Conservation (phyloP, 2,329 filamentous ascomycete genomes). For the Drechslerella coelobrocha region DNA sequence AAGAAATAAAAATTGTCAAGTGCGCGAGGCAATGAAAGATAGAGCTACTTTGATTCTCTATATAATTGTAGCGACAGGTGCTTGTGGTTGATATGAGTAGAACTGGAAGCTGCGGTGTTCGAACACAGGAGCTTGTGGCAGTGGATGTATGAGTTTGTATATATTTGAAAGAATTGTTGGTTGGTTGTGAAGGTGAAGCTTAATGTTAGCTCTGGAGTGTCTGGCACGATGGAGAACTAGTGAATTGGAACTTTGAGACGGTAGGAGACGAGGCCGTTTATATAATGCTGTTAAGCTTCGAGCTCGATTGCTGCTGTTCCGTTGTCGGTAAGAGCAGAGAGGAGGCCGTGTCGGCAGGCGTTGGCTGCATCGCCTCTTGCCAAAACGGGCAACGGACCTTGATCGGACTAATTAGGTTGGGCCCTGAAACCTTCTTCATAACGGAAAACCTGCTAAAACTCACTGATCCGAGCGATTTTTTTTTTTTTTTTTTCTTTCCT, state of each 20-base stretch:
- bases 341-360: not conserved
- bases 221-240: not conserved
- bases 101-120: not conserved
- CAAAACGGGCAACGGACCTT: not conserved
- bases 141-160: no score
- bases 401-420: not conserved
- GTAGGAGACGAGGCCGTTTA: not conserved
- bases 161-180: no score
- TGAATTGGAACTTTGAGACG: not conserved
- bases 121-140: no score
- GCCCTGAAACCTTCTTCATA: not conserved
- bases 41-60: no score
- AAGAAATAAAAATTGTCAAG: not conserved
- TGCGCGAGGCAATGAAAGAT: not conserved
- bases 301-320: slow-evolving; percentile 10
- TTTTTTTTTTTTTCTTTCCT: not conserved
- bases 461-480: slow-evolving; percentile 1
- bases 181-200: no score
- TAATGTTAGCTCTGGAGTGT: not conserved
- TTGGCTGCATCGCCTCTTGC: not conserved
- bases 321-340: not conserved
- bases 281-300: slow-evolving; percentile 22
- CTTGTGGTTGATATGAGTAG: not conserved
- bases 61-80: no score
- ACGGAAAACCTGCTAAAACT: not conserved